Percentiles rank a stretch among this genome's conserved stretches.
phyloP scores from a whole-genome alignment of 2,329 filamentous ascomycete species.

The Botrytis aclada region DNA sequence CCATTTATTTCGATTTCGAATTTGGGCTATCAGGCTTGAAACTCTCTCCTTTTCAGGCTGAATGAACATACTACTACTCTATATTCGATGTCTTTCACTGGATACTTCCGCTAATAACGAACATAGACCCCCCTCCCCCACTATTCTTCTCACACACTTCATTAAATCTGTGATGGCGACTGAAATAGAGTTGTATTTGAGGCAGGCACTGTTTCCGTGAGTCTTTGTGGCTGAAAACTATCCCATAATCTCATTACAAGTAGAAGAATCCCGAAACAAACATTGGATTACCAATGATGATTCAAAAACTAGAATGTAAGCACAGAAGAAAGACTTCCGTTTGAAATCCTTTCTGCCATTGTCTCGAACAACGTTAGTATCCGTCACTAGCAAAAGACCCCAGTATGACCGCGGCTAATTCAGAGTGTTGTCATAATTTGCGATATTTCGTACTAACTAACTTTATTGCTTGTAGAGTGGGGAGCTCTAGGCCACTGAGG shows the following conservation, averaged over 20 bases:
- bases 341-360: background rate
- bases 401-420: background rate
- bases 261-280: background rate
- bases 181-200: no score
- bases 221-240: no score
- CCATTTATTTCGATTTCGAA: no score
- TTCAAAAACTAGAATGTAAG: background rate
- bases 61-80: no score
- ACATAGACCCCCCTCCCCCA: accelerated
- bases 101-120: no score
- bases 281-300: accelerated
- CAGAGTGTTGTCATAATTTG: background rate
- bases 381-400: background rate
- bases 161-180: no score
- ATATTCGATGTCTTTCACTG: no score
- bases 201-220: no score
- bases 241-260: background rate
- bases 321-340: background rate
- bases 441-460: background rate
- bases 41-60: no score
- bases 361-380: background rate
- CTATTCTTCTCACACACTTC: accelerated
- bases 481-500: background rate
- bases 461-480: background rate
- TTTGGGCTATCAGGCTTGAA: no score